These are phyloP conservation scores for Penicillium sp. DNA, from an alignment of 2,329 filamentous ascomycete species.

Conservation along the genomic window DNA sequence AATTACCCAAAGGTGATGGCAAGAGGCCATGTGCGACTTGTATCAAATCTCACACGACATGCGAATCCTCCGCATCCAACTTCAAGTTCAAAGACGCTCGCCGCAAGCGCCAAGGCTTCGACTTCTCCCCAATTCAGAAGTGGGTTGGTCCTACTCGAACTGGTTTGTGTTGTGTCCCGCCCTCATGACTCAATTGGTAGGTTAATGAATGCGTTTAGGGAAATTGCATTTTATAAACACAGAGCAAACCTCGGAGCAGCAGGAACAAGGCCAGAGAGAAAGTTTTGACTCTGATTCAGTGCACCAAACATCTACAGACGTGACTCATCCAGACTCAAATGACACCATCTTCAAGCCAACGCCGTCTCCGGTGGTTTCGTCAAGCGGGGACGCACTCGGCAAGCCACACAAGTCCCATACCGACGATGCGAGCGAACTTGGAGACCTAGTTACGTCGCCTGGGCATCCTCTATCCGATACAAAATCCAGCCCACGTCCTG, in stretches of 20 bases:
- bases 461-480: background rate
- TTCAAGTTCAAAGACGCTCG: slow-evolving; percentile 11
- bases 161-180: background rate
- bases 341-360: background rate
- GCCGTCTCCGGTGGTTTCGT: background rate
- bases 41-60: slow-evolving; percentile 5
- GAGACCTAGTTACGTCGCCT: background rate
- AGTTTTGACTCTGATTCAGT: background rate
- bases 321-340: background rate
- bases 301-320: background rate
- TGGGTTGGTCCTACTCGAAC: slow-evolving; percentile 2
- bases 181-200: background rate
- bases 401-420: background rate
- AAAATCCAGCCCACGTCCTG: background rate
- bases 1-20: slow-evolving; percentile 1
- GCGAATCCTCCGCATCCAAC: background rate
- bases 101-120: background rate
- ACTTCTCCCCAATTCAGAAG: slow-evolving; percentile 8
- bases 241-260: background rate
- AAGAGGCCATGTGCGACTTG: slow-evolving; percentile 7
- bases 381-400: no score
- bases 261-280: background rate
- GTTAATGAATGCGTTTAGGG: background rate
- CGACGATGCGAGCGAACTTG: background rate
- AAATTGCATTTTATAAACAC: slow-evolving; percentile 1